phyloP scores from a whole-genome alignment of 345 rosid genomes.

The Balakata baccata region DNA sequence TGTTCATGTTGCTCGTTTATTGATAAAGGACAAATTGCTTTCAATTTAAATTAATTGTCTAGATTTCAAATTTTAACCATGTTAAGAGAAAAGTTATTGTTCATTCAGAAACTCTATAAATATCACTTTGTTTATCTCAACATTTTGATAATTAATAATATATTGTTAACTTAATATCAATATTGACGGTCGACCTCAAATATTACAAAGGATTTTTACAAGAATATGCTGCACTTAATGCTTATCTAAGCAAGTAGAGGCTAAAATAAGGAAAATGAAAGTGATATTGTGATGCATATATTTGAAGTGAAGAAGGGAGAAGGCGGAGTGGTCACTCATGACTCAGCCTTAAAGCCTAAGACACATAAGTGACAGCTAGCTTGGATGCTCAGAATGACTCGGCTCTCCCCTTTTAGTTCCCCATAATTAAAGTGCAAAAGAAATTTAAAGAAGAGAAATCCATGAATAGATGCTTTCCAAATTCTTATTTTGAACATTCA shows the following conservation, averaged over 20 bases:
- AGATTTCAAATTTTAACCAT: not conserved
- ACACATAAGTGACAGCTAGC: not conserved
- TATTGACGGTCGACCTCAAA: too few species aligned
- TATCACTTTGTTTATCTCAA: not conserved
- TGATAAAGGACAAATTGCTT: slow-evolving; percentile 20
- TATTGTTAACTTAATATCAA: too few species aligned
- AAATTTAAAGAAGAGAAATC: slow-evolving; percentile 12
- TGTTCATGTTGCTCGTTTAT: slow-evolving; percentile 18
- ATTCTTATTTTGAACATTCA: not conserved
- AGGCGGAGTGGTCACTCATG: too few species aligned
- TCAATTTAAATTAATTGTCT: slow-evolving; percentile 15
- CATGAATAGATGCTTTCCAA: slow-evolving; percentile 25
- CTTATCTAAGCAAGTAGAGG: too few species aligned
- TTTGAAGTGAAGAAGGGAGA: too few species aligned
- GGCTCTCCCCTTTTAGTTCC: slow-evolving; percentile 9
- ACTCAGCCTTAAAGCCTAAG: slow-evolving; percentile 7
- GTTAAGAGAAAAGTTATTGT: not conserved
- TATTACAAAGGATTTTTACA: too few species aligned
- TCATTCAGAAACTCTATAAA: not conserved
- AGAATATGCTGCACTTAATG: too few species aligned
- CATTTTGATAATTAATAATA: not conserved
- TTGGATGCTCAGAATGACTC: slow-evolving; percentile 1
- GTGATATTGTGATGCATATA: too few species aligned
- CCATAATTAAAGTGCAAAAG: slow-evolving; percentile 25
- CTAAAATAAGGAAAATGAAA: too few species aligned